Evolutionary conservation across 768 basidiomycete genomes (phyloP), one percentile per base, ranked within the genome.

Genomic region (Lentinula raphanica): DNA sequence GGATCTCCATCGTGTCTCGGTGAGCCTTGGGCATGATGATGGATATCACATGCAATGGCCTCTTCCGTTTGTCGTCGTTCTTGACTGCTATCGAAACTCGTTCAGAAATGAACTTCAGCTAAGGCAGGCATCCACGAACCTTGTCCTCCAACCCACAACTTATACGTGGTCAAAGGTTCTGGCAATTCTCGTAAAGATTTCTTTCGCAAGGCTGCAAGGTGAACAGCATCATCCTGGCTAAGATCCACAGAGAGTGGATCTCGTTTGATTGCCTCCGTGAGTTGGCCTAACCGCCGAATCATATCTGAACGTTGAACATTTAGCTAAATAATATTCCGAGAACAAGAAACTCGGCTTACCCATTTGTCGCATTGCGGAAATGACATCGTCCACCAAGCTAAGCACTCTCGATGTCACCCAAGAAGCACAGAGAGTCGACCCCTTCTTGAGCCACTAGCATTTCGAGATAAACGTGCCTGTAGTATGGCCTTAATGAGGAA

Each of bases 281-380:
- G 79, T 65, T 95, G 92, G 68, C 92, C 92, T 60, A 98, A 77
- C 59, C 94, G 85, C 54, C 94, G 83, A 67, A 98, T 98, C 92
- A 99, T 94, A 75, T 99, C 97, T 31, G 56, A 27, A 12, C n/a
- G 62, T 69, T 61, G 39, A 35, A 13, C 32, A 35, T 35, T 35
- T 7, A 25, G 44, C 61, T 5, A 21, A 31, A 25, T 36, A 49
- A 19, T 21, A 35, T 8, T 21, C 59, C 11, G n/a, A n/a, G n/a
- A n/a, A n/a, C n/a, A 29, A 29, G 13, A 13, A 27, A 23, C 23
- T 11, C 17, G 17, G 74, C 88, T 62, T 58, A 97, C 96, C 96
- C 97, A 98, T 98, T 71, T 98, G 95, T 68, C 90, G 82, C 97
- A 99, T 98, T 11, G 97, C 94, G 51, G 94, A 96, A 46, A 99